Base-by-base conservation (phyloP, 345 rosid species). In the Erysimum cheiranthoides region DNA sequence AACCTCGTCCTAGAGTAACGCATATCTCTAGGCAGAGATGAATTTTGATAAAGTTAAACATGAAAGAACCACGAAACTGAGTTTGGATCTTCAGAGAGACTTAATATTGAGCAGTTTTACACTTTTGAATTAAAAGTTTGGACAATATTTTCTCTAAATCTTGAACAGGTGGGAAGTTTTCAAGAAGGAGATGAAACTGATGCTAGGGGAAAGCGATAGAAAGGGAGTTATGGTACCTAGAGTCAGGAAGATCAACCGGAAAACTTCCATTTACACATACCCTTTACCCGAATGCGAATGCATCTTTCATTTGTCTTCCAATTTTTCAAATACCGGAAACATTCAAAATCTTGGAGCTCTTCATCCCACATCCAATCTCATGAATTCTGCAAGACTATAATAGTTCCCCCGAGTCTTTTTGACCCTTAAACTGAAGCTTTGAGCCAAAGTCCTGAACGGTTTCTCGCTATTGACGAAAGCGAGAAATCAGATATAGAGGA, bases 271-370 rank as follows among this genome's bases (percentile, higher is more conserved):
- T 73, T 92, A 94, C 81, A 80, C 87, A 0, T 92, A 83, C 68
- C 98, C 97, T 56, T 87, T 91, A 79, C 95, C 98, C 2, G 98
- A 92, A 74, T 90, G 97, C 36, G 81, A 84, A 18, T 94, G 97
- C 75, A 89, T 94, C 47, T 78, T 78, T 50, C 92, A 82, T 73
- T 75, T 79, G 43, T 75, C 86, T 6, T 70, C 83, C 34, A 86
- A 89, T 83, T 58, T 50, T 38, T 80, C 90, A 42, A 78, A 77
- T 5, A 74, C 69, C 16, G 71, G 67, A 71, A 59, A 68, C 64
- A 73, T 85, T 25, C 69, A 74, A 17, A 56, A 58, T 58, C 68
- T 58, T 66, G 81, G 67, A 58, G 73, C 77, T 50, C 77, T 71
- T 65, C 54, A 71, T 77, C 80, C 80, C 16, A 65, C 77, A 10